phyloP scores from a whole-genome alignment of 192 early-diverging fungal genomes.

The Coemansia sp. region DNA sequence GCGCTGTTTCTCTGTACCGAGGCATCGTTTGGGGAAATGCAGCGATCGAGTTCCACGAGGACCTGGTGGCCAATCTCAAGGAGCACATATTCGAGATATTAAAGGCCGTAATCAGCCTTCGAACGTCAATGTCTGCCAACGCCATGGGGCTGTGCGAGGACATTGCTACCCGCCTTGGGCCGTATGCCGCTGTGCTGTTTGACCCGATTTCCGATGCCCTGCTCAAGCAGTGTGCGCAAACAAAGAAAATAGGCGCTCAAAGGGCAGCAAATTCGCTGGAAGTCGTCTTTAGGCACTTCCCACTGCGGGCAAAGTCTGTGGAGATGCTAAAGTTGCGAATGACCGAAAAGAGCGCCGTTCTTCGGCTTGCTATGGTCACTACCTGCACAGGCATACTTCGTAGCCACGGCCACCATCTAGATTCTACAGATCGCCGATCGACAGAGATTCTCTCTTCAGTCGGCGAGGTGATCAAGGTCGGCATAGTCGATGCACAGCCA shows the following conservation, averaged over 20 bases:
- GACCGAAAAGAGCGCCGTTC: conserved; percentile 41
- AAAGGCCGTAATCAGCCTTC: conserved; percentile 43
- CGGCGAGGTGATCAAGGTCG: conserved; percentile 14
- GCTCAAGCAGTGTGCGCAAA: conserved; percentile 45
- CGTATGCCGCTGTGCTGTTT: conserved; percentile 26
- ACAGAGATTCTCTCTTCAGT: conserved; percentile 20
- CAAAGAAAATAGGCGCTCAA: conserved; percentile 49
- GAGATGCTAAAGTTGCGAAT: conserved; percentile 31
- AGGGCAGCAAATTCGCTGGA: conserved; percentile 34
- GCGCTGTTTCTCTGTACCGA: conserved; percentile 41
- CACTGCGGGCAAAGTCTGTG: conserved; percentile 34
- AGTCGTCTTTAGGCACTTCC: conserved; percentile 34
- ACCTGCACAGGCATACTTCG: conserved; percentile 27
- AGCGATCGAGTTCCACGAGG: conserved; percentile 34
- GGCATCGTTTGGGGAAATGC: conserved; percentile 52
- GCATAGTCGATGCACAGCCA: conserved; percentile 44
- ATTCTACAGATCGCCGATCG: conserved; percentile 26
- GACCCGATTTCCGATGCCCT: conserved; percentile 37
- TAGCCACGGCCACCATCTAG: conserved; percentile 28
- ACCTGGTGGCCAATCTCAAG: conserved; percentile 29
- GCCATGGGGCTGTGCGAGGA: conserved; percentile 49
- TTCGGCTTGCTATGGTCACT: conserved; percentile 35
- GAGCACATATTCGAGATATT: conserved; percentile 38
- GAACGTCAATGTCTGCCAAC: conserved; percentile 42
- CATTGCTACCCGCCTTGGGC: conserved; percentile 42